Conservation (phyloP, 2,329 filamentous ascomycete species). For the Beauveria sp. region DNA sequence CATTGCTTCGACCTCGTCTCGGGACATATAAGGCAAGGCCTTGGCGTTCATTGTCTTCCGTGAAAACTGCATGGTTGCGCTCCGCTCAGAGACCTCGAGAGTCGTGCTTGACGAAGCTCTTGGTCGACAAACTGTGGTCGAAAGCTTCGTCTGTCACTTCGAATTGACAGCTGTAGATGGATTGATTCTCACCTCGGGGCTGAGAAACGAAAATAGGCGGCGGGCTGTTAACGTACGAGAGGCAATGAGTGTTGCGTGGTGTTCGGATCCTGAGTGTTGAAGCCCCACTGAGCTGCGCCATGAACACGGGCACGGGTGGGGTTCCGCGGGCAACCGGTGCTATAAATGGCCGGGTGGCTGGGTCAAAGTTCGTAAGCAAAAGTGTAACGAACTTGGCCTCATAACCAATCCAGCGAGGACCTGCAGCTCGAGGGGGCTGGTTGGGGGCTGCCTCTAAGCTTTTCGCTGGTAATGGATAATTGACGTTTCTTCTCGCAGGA, state of each 20-base stretch:
- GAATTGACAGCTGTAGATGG: background rate
- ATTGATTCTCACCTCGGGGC: background rate
- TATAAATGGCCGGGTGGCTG: no score
- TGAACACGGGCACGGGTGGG: background rate
- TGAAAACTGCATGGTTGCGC: background rate
- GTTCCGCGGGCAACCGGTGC: background rate
- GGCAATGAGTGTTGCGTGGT: background rate
- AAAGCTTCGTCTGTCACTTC: background rate
- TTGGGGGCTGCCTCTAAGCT: no score
- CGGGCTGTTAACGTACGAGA: background rate
- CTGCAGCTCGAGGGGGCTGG: no score
- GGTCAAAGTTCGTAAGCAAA: no score
- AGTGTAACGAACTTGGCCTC: no score
- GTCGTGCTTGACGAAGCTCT: background rate
- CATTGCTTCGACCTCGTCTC: conserved; percentile 51
- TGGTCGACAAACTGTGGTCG: no score
- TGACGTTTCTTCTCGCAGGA: no score
- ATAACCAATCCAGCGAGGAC: no score
- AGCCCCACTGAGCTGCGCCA: conserved; percentile 1
- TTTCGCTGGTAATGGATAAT: no score
- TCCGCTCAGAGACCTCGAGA: background rate
- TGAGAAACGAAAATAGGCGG: background rate
- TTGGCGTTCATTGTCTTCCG: background rate
- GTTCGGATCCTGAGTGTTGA: background rate
- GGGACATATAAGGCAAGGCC: background rate